Conservation (phyloP, 2,329 filamentous ascomycete species). For the Colletotrichum limetticola region DNA sequence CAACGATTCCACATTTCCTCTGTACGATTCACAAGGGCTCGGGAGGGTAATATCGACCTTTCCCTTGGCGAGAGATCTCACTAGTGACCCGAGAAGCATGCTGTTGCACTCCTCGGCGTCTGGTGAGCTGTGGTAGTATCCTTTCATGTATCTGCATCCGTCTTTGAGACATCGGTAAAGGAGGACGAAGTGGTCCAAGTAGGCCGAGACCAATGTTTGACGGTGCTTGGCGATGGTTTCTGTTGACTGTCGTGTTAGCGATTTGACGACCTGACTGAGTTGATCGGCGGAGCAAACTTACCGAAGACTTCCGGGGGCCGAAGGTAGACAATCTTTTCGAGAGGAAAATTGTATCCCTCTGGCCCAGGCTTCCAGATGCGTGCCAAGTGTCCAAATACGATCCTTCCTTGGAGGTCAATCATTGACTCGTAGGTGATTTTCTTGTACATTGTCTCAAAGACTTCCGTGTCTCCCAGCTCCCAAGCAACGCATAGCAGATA, state of each 20-base stretch:
- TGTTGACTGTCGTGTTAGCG: neutral
- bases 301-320: slow-evolving; percentile 22
- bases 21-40: slow-evolving; percentile 21
- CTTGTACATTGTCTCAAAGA: slow-evolving; percentile 28
- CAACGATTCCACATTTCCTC: slow-evolving; percentile 17
- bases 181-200: slow-evolving; percentile 26
- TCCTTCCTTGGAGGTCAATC: slow-evolving; percentile 22
- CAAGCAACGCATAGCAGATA: slow-evolving; percentile 30
- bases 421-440: slow-evolving; percentile 25
- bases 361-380: slow-evolving; percentile 23
- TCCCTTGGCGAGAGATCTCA: slow-evolving; percentile 22
- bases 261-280: neutral
- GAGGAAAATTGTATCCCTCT: slow-evolving; percentile 30
- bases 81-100: slow-evolving; percentile 30
- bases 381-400: slow-evolving; percentile 21
- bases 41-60: slow-evolving; percentile 28
- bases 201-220: slow-evolving; percentile 11
- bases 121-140: slow-evolving; percentile 31
- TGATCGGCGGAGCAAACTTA: neutral
- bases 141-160: slow-evolving; percentile 31
- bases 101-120: slow-evolving; percentile 34
- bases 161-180: slow-evolving; percentile 32
- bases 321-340: slow-evolving; percentile 24
- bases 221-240: slow-evolving; percentile 28
- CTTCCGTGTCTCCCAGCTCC: slow-evolving; percentile 31